Evolutionary conservation across 352 stramenopile genomes (phyloP).

Genomic region (Phytopythium litorale): DNA sequence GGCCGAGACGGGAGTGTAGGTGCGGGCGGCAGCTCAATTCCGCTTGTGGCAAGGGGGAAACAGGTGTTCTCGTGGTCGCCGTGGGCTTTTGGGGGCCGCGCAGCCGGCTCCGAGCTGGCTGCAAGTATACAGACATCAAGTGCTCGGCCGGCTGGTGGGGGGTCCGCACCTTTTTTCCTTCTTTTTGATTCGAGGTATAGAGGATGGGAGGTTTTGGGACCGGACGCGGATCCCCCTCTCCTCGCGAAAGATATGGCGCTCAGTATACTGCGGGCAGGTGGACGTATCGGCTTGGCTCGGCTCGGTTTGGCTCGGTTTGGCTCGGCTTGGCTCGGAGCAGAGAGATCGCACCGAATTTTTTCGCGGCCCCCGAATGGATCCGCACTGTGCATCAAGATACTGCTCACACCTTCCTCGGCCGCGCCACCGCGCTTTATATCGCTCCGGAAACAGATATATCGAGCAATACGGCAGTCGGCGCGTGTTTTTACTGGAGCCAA

Average conservation of each 20-base stretch:
- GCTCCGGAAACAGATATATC: too few relatives aligned
- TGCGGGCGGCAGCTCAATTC: not conserved
- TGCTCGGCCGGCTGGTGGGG: not conserved
- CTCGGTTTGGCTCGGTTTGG: too few relatives aligned
- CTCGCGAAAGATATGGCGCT: not conserved
- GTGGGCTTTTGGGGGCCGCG: not conserved
- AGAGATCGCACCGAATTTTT: not conserved
- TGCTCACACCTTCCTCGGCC: too few relatives aligned
- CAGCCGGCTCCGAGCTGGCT: not conserved
- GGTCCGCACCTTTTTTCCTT: not conserved
- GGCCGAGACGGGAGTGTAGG: conserved; percentile 1
- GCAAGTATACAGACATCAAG: not conserved
- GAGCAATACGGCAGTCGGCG: too few relatives aligned
- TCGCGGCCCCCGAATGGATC: not conserved
- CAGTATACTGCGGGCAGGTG: not conserved
- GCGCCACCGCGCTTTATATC: too few relatives aligned
- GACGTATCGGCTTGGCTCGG: not conserved
- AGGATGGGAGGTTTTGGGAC: not conserved
- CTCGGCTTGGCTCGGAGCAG: too few relatives aligned
- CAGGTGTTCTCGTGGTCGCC: not conserved
- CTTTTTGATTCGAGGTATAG: not conserved
- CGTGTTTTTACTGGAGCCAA: too few relatives aligned
- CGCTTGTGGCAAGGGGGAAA: not conserved
- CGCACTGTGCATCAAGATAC: not conserved
- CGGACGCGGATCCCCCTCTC: not conserved